Conservation (phyloP, 495 filamentous ascomycete species). For the Neurospora pannonica region DNA sequence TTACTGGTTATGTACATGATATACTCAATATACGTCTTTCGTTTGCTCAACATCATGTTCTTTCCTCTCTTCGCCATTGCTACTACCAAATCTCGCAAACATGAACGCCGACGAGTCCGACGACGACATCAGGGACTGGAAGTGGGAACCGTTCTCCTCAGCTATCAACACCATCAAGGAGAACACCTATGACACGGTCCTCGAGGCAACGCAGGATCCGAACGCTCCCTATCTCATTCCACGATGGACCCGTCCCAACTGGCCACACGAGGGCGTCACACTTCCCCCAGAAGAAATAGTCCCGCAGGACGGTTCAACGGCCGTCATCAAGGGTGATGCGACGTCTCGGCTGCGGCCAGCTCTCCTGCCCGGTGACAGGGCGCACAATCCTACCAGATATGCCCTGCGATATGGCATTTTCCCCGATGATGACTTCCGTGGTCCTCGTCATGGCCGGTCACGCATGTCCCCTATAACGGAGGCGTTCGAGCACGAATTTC, state of each 20-base stretch:
- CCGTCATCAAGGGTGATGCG: conserved; percentile 8
- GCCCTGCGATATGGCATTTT: conserved; percentile 27
- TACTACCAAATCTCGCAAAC: background rate
- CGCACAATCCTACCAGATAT: conserved; percentile 20
- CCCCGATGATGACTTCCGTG: conserved; percentile 6
- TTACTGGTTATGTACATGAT: background rate
- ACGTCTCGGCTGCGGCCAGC: conserved; percentile 19
- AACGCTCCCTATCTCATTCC: background rate
- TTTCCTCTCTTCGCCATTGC: background rate
- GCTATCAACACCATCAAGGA: background rate
- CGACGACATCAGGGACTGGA: background rate
- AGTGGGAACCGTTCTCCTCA: background rate
- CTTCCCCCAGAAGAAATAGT: background rate
- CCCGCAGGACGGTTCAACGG: background rate
- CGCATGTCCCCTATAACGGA: conserved; percentile 20
- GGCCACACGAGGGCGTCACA: background rate
- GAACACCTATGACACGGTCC: background rate
- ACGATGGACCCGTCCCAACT: background rate
- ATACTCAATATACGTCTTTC: background rate
- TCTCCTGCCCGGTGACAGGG: conserved; percentile 11
- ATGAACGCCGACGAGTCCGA: background rate
- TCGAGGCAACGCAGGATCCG: background rate
- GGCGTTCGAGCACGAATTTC: background rate
- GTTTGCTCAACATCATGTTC: background rate
- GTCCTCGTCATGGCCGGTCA: conserved; percentile 18